Base-by-base conservation (phyloP, 2,329 filamentous ascomycete genomes). In the Beauveria sp. region DNA sequence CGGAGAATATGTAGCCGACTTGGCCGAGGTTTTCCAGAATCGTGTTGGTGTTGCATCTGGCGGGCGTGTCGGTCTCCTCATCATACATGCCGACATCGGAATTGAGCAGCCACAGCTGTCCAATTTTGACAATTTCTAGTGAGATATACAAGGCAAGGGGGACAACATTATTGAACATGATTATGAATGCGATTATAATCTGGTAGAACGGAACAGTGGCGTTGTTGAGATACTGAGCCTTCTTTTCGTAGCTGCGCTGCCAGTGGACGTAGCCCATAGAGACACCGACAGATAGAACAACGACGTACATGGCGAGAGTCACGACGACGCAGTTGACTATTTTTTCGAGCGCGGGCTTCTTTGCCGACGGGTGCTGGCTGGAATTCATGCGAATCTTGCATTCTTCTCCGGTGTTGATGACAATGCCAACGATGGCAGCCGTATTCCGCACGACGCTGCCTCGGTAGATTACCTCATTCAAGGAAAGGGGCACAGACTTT, bases 81-180 rank as follows among this genome's bases (percentile, higher is more conserved):
- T 97, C 91, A 69, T 96, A 97, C 92, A 98, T 96, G 66, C 92
- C 88, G 58, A 95, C 75, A 69, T 98, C 93, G 24, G 77, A 78
- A 66, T 93, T 92, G 61, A 96, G 74, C 70, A 96, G 83, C 61
- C 93, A 79, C 79, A 96, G 87, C 70, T 86, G 83, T 4, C 82
- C 88, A 8, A 96, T 79, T 72, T 96, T 96, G 72, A 95, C 87
- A 62, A 96, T 81, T 66, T 98, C 93, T 72, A 98, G 79, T 70
- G 88, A 95, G 67, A 98, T 90, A 67, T 96, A 98, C 0, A 98
- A 81, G 0, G 92, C 91, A 18, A 98, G 82, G 0, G 93, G 93
- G 63, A 97, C 93, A 75, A 96, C 86, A 45, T 95, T 98, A 73
- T 97, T 98, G 76, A 96, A 96, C 86, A 96, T 93, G 74, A 98